phyloP scores from a whole-genome alignment of 352 stramenopile species.

The Phytopythium mirpurense region DNA sequence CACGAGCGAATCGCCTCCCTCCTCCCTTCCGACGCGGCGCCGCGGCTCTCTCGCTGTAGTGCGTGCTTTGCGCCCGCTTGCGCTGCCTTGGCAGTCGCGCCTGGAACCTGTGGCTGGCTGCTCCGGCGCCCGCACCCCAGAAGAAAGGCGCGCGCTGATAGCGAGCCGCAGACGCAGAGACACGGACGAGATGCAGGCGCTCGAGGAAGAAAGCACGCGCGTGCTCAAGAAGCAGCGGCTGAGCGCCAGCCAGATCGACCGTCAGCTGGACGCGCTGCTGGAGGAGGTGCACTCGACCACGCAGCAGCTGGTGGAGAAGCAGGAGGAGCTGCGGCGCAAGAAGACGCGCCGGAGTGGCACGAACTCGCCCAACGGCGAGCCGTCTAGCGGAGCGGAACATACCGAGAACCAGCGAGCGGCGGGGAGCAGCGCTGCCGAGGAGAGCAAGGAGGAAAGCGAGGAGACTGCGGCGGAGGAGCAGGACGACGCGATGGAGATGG shows the following conservation, averaged over 20 bases:
- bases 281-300: slow-evolving; percentile 54
- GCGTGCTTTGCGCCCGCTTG: no score
- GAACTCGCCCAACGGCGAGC: not conserved
- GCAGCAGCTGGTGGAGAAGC: slow-evolving; percentile 48
- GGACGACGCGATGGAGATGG: slow-evolving; percentile 59
- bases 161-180: no score
- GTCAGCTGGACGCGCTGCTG: slow-evolving; percentile 56
- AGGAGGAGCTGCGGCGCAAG: slow-evolving; percentile 58
- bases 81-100: no score
- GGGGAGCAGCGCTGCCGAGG: slow-evolving; percentile 13
- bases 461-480: slow-evolving; percentile 32
- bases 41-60: no score
- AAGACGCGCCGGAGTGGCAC: slow-evolving; percentile 22
- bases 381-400: not conserved
- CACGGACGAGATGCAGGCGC: slow-evolving; percentile 33
- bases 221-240: slow-evolving; percentile 73
- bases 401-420: not conserved
- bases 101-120: no score
- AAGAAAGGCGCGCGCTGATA: no score
- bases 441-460: slow-evolving; percentile 14
- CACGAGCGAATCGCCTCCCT: not conserved
- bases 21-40: no score
- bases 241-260: slow-evolving; percentile 52
- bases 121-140: no score
- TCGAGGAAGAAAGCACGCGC: slow-evolving; percentile 53